These are phyloP conservation scores for Amanita rimosa DNA, from an alignment of 768 basidiomycete species.

Conservation along the genomic window DNA sequence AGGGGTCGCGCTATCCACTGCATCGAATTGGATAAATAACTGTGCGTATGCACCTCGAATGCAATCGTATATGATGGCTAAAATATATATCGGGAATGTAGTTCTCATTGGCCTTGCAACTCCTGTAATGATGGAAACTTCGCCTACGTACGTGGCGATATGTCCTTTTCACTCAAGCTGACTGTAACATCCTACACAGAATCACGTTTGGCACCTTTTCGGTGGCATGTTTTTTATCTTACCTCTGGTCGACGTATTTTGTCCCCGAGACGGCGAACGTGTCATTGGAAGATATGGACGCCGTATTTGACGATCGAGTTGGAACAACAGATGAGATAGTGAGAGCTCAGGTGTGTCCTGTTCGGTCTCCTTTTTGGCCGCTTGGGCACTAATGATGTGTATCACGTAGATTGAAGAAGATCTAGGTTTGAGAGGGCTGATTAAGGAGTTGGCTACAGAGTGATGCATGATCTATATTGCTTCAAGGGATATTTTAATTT, in stretches of 20 bases:
- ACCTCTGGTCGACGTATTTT: constrained; percentile 56
- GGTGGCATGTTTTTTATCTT: constrained; percentile 50
- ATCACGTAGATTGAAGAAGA: constrained; percentile 42
- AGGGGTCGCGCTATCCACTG: constrained; percentile 75
- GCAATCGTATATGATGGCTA: not conserved
- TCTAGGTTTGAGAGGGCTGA: constrained; percentile 35
- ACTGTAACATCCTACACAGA: constrained; percentile 29
- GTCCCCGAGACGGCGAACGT: constrained; percentile 75
- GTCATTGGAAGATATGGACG: constrained; percentile 68
- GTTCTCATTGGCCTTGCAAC: constrained; percentile 71
- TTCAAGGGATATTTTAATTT: not conserved
- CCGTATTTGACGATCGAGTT: constrained; percentile 48
- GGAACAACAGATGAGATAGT: constrained; percentile 40
- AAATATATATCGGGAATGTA: constrained; percentile 14
- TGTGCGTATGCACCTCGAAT: constrained; percentile 30
- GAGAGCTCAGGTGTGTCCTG: constrained; percentile 38
- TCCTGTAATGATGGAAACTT: constrained; percentile 50
- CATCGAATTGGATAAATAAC: constrained; percentile 82
- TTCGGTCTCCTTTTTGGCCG: not conserved
- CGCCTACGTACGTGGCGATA: constrained; percentile 36
- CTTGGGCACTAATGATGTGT: not conserved
- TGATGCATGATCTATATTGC: too few species aligned
- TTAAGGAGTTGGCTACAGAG: constrained; percentile 24
- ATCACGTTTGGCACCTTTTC: constrained; percentile 63
- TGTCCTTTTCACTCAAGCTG: not conserved